Conservation (phyloP, 352 stramenopile genomes). For the Phytophthora cryptogea region DNA sequence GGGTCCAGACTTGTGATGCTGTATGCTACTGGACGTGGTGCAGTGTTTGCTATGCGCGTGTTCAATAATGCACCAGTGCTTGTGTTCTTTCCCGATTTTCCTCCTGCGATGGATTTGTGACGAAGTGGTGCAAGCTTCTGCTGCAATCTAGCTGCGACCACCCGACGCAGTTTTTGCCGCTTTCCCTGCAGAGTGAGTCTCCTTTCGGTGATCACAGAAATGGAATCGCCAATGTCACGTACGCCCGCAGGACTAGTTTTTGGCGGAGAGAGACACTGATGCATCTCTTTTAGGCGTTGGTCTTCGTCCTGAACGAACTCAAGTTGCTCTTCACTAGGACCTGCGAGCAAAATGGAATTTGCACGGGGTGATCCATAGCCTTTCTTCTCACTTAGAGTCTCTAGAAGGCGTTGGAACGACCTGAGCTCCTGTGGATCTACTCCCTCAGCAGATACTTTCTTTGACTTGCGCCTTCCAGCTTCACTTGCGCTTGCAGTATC, state of each 20-base stretch:
- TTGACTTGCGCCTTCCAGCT: constrained; percentile 9
- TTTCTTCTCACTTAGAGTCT: constrained; percentile 43
- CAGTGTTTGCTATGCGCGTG: constrained; percentile 32
- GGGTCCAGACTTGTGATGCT: constrained; percentile 52
- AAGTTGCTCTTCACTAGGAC: constrained; percentile 32
- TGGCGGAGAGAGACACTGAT: constrained; percentile 15
- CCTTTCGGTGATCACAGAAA: constrained; percentile 17
- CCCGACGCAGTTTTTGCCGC: constrained; percentile 27
- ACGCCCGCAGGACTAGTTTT: constrained; percentile 4
- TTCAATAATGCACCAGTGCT: constrained; percentile 20
- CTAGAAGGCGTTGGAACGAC: constrained; percentile 60
- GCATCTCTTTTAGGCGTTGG: constrained; percentile 28
- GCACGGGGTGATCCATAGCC: constrained; percentile 10
- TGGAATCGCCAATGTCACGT: constrained; percentile 4
- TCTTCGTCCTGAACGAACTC: constrained; percentile 62
- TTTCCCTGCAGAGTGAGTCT: constrained; percentile 29
- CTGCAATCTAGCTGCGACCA: constrained; percentile 28
- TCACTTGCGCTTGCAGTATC: neutral
- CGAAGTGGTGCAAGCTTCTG: constrained; percentile 36
- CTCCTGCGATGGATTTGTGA: constrained; percentile 22
- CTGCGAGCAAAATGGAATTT: constrained; percentile 41
- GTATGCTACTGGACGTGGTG: constrained; percentile 47
- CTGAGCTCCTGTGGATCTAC: constrained; percentile 23
- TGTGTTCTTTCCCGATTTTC: constrained; percentile 20
- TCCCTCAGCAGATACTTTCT: constrained; percentile 6